A percentile compares a stretch with the other conserved stretches of the same genome.
phyloP scores from a whole-genome alignment of 345 rosid species.

The Rubroshorea leprosula region DNA sequence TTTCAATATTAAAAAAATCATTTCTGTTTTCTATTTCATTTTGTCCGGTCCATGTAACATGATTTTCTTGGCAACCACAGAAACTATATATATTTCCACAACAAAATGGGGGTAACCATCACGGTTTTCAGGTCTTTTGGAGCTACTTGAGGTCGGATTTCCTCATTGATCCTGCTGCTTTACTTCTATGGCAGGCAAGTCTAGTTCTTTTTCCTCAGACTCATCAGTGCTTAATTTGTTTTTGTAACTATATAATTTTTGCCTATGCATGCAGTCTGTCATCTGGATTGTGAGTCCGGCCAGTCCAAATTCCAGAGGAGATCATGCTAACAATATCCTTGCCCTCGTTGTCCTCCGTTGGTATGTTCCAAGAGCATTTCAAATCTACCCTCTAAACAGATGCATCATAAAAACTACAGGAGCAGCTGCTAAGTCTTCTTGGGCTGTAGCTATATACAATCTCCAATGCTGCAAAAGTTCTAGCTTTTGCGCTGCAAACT shows the following conservation, averaged over 20 bases:
- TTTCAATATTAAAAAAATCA: too few relatives aligned
- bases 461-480: slow-evolving; percentile 58
- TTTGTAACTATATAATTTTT: not conserved
- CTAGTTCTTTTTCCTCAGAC: too few relatives aligned
- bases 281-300: slow-evolving; percentile 69
- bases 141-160: too few relatives aligned
- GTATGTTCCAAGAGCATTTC: slow-evolving; percentile 71
- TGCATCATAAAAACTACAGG: slow-evolving; percentile 68
- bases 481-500: slow-evolving; percentile 87
- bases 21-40: too few relatives aligned
- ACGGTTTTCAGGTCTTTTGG: too few relatives aligned
- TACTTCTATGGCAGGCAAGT: too few relatives aligned
- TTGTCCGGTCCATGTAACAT: too few relatives aligned
- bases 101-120: too few relatives aligned
- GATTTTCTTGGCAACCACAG: too few relatives aligned
- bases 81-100: too few relatives aligned
- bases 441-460: slow-evolving; percentile 87
- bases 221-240: not conserved
- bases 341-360: slow-evolving; percentile 66
- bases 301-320: slow-evolving; percentile 40
- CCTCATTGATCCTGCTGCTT: too few relatives aligned
- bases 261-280: slow-evolving; percentile 42
- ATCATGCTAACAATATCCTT: slow-evolving; percentile 60
- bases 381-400: slow-evolving; percentile 68
- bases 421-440: slow-evolving; percentile 68